A percentile compares a stretch with the other conserved stretches of the same genome.
Conservation (phyloP, 768 basidiomycete species). For the Porphyrellus cyaneotinctus region DNA sequence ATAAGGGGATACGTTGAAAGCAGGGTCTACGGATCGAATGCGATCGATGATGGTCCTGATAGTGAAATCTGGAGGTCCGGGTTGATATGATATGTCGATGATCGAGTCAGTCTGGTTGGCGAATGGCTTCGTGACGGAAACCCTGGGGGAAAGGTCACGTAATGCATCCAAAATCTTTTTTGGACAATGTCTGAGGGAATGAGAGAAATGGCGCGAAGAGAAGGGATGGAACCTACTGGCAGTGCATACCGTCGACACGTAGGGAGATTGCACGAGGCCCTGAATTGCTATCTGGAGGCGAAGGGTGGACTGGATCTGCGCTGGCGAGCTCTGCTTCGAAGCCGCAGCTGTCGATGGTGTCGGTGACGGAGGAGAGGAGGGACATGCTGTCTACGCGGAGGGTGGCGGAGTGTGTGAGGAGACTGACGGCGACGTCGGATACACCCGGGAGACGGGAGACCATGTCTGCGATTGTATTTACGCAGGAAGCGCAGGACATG, state of each 20-base stretch:
- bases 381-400: slow-evolving; percentile 38
- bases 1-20: slow-evolving; percentile 43
- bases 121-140: slow-evolving; percentile 42
- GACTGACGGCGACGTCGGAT: slow-evolving; percentile 50
- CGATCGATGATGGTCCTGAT: slow-evolving; percentile 58
- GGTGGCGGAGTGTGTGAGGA: slow-evolving; percentile 56
- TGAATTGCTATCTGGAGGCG: background rate
- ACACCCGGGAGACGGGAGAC: slow-evolving; percentile 51
- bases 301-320: slow-evolving; percentile 27
- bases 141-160: slow-evolving; percentile 27
- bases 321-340: slow-evolving; percentile 40
- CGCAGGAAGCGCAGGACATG: slow-evolving; percentile 76
- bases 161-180: slow-evolving; percentile 44
- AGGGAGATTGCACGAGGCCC: slow-evolving; percentile 47
- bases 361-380: slow-evolving; percentile 34
- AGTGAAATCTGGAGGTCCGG: slow-evolving; percentile 51
- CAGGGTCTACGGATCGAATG: slow-evolving; percentile 39
- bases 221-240: slow-evolving; percentile 42
- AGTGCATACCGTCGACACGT: slow-evolving; percentile 62
- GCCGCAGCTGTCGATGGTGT: slow-evolving; percentile 45
- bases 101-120: slow-evolving; percentile 40
- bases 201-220: background rate
- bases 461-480: slow-evolving; percentile 47
- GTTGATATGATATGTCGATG: slow-evolving; percentile 48
- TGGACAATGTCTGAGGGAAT: slow-evolving; percentile 48